These are phyloP conservation scores for Colletotrichum viniferum DNA, from an alignment of 2,329 filamentous ascomycete genomes.

Conservation along the genomic window DNA sequence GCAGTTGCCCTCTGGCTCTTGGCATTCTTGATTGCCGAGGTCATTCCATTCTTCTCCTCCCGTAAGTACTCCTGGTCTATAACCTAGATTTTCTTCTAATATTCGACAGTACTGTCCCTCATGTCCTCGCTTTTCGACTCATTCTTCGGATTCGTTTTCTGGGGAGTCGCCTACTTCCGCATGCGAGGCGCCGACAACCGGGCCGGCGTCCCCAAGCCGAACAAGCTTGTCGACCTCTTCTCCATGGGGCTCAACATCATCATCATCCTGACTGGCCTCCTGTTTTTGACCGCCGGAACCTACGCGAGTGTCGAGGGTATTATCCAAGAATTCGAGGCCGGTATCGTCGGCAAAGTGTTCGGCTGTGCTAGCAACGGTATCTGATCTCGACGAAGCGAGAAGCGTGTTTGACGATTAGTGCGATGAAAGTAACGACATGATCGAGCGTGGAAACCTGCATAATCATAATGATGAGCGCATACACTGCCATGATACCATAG, in stretches of 20 bases:
- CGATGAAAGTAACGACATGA: neutral
- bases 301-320: conserved; percentile 80
- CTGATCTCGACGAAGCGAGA: neutral
- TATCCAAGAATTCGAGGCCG: conserved; percentile 70
- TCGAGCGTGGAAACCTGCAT: neutral
- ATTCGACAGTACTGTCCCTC: conserved; percentile 60
- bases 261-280: conserved; percentile 76
- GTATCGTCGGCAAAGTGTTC: conserved; percentile 73
- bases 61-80: conserved; percentile 42
- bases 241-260: conserved; percentile 71
- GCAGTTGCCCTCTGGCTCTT: conserved; percentile 74
- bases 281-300: conserved; percentile 82
- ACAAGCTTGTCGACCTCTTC: conserved; percentile 51
- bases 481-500: neutral
- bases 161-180: conserved; percentile 80
- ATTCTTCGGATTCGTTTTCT: conserved; percentile 96
- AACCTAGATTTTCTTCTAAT: conserved; percentile 32
- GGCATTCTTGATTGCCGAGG: conserved; percentile 91
- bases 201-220: conserved; percentile 56
- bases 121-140: conserved; percentile 93
- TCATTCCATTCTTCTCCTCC: conserved; percentile 92
- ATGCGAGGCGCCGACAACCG: conserved; percentile 72
- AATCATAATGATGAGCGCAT: neutral
- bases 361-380: conserved; percentile 71
- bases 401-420: neutral